Evolutionary conservation across 106 monocot genomes (phyloP), one percentile per base, ranked within the genome.

Genomic region (Acorus gramineus): DNA sequence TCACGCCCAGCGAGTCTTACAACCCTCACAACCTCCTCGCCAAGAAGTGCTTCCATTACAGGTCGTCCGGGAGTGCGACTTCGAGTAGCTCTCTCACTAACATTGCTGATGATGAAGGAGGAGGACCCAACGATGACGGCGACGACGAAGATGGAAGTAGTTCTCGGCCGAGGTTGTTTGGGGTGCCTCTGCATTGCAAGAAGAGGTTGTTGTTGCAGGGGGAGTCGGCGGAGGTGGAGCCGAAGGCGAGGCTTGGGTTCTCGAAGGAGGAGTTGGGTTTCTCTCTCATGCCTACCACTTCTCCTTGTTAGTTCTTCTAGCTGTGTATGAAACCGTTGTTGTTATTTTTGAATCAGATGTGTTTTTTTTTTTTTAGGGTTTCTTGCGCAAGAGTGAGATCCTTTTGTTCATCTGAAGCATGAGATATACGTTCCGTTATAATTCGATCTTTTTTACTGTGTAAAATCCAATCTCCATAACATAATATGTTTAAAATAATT

Each of bases 61-160:
- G 47, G 11, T 78, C 74, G 78, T 79, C 76, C 28, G 84, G 85
- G 42, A 96, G 90, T 66, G 76, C 80, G 6, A 96, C 95, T 2
- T 96, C 95, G 2, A 87, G 95, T 51, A 96, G 95, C 68, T 96
- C 95, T 2, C 74, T 96, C 57, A 96, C 95, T 57, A 82, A 90
- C 14, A 90, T 78, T 9, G 95, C 90, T 28, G 95, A 90, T 5
- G 60, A 52, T 0, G 28, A 28, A 28, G 28, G 28, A 28, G 28
- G 28, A 28, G 28, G 28, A 28, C 60, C 13, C 14, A 66, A 57
- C 50, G 64, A 48, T 4, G 61, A 66, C 50, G 55, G 12, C 7
- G 64, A 59, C 42, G 48, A 64, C 14, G 73, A 52, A 4, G 79
- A 77, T 60, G 66, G 76, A 14, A 71, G 64, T 50, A 60, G 74